These are phyloP conservation scores for Zangia roseola DNA, from an alignment of 768 basidiomycete species.

Conservation along the genomic window DNA sequence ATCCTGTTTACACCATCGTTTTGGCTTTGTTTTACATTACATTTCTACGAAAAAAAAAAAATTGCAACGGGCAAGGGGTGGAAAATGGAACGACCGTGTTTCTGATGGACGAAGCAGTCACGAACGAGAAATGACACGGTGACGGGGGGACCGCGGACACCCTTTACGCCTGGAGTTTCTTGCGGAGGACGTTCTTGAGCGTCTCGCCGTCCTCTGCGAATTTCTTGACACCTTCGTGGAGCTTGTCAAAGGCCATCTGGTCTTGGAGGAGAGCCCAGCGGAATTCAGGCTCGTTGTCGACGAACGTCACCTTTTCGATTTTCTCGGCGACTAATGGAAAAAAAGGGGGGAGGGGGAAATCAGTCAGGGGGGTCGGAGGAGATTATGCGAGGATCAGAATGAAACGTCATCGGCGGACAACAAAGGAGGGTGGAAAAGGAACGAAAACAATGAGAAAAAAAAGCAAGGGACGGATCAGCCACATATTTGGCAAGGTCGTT, in stretches of 20 bases:
- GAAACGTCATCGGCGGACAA: background rate
- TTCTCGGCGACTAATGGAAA: constrained; percentile 45
- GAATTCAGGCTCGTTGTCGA: constrained; percentile 96
- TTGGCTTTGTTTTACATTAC: background rate
- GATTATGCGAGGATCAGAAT: background rate
- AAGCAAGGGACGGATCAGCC: constrained; percentile 10
- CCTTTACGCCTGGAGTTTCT: constrained; percentile 51
- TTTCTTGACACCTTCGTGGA: constrained; percentile 97
- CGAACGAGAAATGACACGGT: background rate
- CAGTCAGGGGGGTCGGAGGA: no score
- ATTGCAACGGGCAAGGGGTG: no score
- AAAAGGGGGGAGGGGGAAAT: background rate
- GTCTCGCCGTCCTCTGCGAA: constrained; percentile 94
- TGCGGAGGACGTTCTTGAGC: constrained; percentile 77
- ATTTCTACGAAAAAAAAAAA: background rate
- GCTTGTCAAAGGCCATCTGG: constrained; percentile 97
- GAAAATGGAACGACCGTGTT: no score
- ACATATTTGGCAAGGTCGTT: background rate
- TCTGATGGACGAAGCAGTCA: no score
- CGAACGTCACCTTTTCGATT: constrained; percentile 74
- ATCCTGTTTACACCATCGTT: no score
- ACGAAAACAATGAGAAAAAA: background rate
- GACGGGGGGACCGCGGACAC: no score
- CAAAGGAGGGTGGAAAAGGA: background rate
- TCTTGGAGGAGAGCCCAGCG: constrained; percentile 91